phyloP scores from a whole-genome alignment of 306 rosid genomes.

The Rosa chinensis region DNA sequence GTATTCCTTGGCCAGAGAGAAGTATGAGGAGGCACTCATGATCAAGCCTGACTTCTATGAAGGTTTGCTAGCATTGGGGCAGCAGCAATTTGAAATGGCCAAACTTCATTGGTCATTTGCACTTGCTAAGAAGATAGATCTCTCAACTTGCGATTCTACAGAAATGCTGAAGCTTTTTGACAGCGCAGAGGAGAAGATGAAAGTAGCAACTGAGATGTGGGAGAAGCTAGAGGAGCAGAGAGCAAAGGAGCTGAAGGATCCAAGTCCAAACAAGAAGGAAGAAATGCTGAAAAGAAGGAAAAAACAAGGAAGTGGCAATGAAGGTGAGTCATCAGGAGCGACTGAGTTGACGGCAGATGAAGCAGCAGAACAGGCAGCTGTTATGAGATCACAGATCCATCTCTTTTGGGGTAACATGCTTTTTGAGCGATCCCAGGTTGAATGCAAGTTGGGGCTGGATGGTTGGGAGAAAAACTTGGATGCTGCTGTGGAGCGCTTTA shows the following conservation, averaged over 20 bases:
- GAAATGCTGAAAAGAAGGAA: constrained; percentile 72
- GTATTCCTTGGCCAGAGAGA: constrained; percentile 81
- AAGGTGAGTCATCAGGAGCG: constrained; percentile 56
- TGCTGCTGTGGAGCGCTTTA: constrained; percentile 80
- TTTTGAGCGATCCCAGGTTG: constrained; percentile 94
- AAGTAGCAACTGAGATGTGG: constrained; percentile 96
- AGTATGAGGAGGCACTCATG: constrained; percentile 83
- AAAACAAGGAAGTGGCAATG: constrained; percentile 56
- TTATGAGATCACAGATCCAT: constrained; percentile 97
- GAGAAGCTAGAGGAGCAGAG: constrained; percentile 93
- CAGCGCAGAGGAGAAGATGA: constrained; percentile 94
- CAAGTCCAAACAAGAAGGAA: constrained; percentile 77
- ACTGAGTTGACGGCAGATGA: constrained; percentile 74
- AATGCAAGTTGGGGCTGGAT: constrained; percentile 68
- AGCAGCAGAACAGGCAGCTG: constrained; percentile 90
- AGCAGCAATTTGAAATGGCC: constrained; percentile 97
- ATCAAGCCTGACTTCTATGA: constrained; percentile 96
- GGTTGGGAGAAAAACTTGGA: constrained; percentile 84
- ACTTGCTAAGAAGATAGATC: constrained; percentile 83
- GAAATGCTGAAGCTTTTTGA: constrained; percentile 76
- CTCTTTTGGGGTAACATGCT: constrained; percentile 98
- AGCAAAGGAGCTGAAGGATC: constrained; percentile 79
- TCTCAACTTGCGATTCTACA: constrained; percentile 65
- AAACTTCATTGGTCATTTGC: constrained; percentile 98
- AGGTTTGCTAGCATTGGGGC: constrained; percentile 89